A percentile compares a stretch with the other conserved stretches of the same genome.
phyloP scores from a whole-genome alignment of 495 filamentous ascomycete species.

The Podospora bellae-mahoneyi region DNA sequence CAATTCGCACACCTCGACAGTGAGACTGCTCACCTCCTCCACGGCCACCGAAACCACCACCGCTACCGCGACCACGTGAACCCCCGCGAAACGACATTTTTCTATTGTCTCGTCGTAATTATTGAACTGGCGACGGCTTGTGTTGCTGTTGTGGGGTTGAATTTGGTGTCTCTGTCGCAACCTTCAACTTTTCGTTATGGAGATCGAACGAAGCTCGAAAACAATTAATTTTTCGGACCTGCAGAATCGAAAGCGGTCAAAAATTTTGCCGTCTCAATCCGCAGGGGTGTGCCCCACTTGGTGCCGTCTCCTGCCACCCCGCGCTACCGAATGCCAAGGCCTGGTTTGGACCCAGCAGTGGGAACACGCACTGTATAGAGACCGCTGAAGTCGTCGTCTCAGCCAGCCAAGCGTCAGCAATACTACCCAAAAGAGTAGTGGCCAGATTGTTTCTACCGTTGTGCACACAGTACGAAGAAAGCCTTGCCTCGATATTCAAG shows the following conservation, averaged over 20 bases:
- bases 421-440: conserved; percentile 20
- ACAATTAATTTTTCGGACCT: conserved; percentile 18
- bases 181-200: neutral
- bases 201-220: conserved; percentile 6
- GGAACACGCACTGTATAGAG: conserved; percentile 9
- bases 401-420: neutral
- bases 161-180: neutral
- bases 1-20: neutral
- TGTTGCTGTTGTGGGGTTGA: conserved; percentile 6
- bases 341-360: neutral
- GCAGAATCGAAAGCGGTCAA: conserved; percentile 20
- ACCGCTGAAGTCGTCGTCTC: neutral
- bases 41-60: conserved; percentile 27
- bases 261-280: conserved; percentile 14
- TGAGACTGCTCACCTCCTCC: conserved; percentile 19
- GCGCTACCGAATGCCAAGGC: neutral
- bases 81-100: conserved; percentile 35
- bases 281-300: conserved; percentile 3
- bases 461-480: conserved; percentile 1
- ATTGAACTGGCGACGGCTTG: conserved; percentile 15
- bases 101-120: conserved; percentile 12
- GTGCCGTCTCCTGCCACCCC: neutral
- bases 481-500: neutral
- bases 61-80: conserved; percentile 30
- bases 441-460: conserved; percentile 18